A percentile compares a stretch with the other conserved stretches of the same genome.
These are phyloP conservation scores for Eutrema heterophyllum DNA, from an alignment of 345 rosid genomes.

Conservation along the genomic window DNA sequence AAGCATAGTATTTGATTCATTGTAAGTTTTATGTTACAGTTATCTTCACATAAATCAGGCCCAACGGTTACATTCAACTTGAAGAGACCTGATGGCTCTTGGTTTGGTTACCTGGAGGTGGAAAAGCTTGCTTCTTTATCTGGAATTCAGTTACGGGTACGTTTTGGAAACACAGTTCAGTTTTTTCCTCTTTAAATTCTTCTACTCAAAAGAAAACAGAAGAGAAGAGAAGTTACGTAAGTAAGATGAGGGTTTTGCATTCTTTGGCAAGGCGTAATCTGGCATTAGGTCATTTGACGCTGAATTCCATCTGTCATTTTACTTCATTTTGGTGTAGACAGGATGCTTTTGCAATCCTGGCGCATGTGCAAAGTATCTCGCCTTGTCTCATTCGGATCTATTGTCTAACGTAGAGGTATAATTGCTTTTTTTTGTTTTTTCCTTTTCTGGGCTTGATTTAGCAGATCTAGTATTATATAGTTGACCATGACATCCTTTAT, in stretches of 20 bases:
- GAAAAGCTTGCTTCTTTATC: slow-evolving; percentile 93
- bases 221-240: background rate
- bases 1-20: background rate
- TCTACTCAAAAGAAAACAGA: background rate
- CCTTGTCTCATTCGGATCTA: slow-evolving; percentile 79
- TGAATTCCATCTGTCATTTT: slow-evolving; percentile 3
- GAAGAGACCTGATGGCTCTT: slow-evolving; percentile 87
- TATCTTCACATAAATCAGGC: slow-evolving; percentile 44
- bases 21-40: slow-evolving; percentile 37
- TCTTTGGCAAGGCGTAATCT: background rate
- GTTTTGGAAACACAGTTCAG: slow-evolving; percentile 17
- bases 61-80: slow-evolving; percentile 76
- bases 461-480: background rate
- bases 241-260: slow-evolving; percentile 4
- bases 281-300: background rate
- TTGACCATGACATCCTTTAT: slow-evolving; percentile 6
- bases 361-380: slow-evolving; percentile 93
- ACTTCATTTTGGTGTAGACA: slow-evolving; percentile 60
- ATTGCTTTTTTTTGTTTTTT: background rate
- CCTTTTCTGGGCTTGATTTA: background rate
- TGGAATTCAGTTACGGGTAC: slow-evolving; percentile 95
- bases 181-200: background rate
- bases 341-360: slow-evolving; percentile 99
- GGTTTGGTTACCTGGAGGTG: slow-evolving; percentile 94
- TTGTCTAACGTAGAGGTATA: slow-evolving; percentile 79